A percentile compares a stretch with the other conserved stretches of the same genome.
phyloP scores from a whole-genome alignment of 2,329 filamentous ascomycete genomes.

The Paracoccidioides lutzii region DNA sequence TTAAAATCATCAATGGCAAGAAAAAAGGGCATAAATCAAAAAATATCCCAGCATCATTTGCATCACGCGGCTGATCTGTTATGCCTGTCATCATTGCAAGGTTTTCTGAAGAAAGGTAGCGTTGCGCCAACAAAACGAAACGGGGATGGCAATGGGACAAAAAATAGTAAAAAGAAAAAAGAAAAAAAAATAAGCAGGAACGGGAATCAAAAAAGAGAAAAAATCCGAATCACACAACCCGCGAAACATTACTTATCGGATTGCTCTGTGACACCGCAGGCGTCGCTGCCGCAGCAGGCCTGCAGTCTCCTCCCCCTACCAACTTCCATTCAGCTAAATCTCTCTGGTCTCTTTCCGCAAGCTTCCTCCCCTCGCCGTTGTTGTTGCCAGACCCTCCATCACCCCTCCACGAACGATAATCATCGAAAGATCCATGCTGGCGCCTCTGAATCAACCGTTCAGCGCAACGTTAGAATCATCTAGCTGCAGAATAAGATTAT shows the following conservation, averaged over 20 bases:
- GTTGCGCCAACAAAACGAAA: neutral
- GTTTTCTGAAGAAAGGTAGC: neutral
- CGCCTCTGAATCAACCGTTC: constrained; percentile 35
- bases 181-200: neutral
- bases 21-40: constrained; percentile 16
- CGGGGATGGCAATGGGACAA: neutral
- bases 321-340: constrained; percentile 8
- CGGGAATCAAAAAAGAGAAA: neutral
- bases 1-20: constrained; percentile 9
- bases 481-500: constrained; percentile 24
- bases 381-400: constrained; percentile 26
- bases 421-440: constrained; percentile 31
- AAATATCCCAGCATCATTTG: constrained; percentile 18
- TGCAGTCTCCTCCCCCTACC: neutral
- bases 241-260: constrained; percentile 18
- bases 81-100: neutral
- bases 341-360: constrained; percentile 23
- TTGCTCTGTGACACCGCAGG: constrained; percentile 31
- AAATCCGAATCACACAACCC: neutral
- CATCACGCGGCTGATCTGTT: constrained; percentile 14
- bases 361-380: constrained; percentile 28
- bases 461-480: constrained; percentile 35
- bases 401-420: constrained; percentile 19
- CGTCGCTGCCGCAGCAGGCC: constrained; percentile 14
- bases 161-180: neutral